Evolutionary conservation across 257 asterid genomes (phyloP), one percentile per base, ranked within the genome.

Genomic region (Nemophila menziesii): DNA sequence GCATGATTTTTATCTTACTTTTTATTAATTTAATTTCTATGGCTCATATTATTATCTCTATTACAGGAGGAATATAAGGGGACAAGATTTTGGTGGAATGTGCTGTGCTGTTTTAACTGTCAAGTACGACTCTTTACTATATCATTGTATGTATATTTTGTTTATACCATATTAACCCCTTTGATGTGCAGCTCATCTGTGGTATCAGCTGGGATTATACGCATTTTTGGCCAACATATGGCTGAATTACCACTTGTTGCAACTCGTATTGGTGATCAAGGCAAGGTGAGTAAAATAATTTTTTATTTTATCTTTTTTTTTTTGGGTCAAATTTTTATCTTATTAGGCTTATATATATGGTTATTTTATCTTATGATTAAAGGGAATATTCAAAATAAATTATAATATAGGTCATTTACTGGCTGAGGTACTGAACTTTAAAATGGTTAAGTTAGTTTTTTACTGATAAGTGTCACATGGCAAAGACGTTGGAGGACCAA

Each of bases 171-270:
- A n/a, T n/a, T n/a, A 14, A 16, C 36, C 48, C 15, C 51, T 68
- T 19, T 48, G 37, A 58, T 62, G 50, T 79, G 79, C 82, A 90
- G 99, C 70, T 79, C 99, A 39, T 64, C 80, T 46, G 93, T 90
- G 62, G 85, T 79, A 63, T 90, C 96, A 60, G 96, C 96, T 46
- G 96, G 73, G 20, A 81, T 85, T 73, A 68, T 90, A 49, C 75
- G 98, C 52, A 65, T 90, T 55, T 90, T 90, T 50, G 99, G 99
- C 56, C 73, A 79, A 71, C 93, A 85, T 51, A 56, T 73, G 17
- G 99, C 99, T 22, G 99, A 90, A 58, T 86, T 90, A 52, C 99
- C 99, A 47, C 63, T 85, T 67, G 99, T 79, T 55, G 99, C 99
- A 45, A 90, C 96, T 11, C 81, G 83, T 24, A 65, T 39, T 22